Conservation (phyloP, 495 filamentous ascomycete genomes). For the Melanomma pulvis-pyrius region DNA sequence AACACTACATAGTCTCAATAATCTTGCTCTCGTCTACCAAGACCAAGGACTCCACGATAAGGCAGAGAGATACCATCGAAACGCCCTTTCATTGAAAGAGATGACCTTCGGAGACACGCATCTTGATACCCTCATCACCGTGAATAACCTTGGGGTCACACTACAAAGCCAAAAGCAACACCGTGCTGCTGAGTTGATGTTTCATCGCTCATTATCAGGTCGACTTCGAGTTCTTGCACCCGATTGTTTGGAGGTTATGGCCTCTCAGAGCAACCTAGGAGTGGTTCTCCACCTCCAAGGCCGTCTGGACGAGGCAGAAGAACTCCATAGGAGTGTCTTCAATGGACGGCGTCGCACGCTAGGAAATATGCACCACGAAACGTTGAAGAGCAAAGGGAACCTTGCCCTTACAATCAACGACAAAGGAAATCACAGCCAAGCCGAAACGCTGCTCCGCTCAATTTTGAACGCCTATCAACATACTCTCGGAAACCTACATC, state of each 20-base stretch:
- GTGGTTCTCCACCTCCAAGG: background rate
- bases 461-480: background rate
- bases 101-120: background rate
- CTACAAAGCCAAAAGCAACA: background rate
- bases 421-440: background rate
- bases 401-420: background rate
- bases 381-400: background rate
- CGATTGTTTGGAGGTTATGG: background rate
- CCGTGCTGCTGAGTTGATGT: background rate
- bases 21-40: background rate
- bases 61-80: background rate
- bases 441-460: background rate
- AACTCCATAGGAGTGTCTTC: background rate
- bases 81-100: background rate
- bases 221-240: background rate
- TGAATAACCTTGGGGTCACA: background rate
- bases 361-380: background rate
- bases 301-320: background rate
- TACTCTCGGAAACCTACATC: background rate
- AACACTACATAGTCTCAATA: constrained; percentile 9
- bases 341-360: background rate
- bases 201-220: background rate
- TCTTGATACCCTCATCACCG: constrained; percentile 1
- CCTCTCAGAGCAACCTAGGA: background rate
- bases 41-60: background rate